Percentiles rank a stretch among this genome's conserved stretches.
Evolutionary conservation across 1,139 yeast species (phyloP).

Genomic region (Yamadazyma songkhlaensis): DNA sequence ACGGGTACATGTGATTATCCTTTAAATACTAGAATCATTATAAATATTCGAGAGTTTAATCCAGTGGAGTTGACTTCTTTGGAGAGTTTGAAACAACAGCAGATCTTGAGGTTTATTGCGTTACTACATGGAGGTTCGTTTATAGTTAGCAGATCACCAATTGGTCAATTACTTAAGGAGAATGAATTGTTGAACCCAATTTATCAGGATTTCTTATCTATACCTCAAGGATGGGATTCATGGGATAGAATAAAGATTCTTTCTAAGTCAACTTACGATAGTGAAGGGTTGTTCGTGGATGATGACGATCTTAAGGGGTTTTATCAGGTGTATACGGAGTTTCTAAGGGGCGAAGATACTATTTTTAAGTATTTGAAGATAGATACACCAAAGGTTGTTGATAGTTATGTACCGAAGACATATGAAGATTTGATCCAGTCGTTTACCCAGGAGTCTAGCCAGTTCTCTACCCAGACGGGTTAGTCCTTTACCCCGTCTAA

Average conservation of each 20-base stretch:
- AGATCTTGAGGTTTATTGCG: slow-evolving; percentile 47
- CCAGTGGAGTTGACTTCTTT: slow-evolving; percentile 14
- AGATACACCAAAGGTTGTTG: background rate
- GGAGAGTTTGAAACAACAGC: slow-evolving; percentile 40
- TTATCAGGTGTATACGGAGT: background rate
- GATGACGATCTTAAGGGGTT: slow-evolving; percentile 3
- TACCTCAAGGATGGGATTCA: slow-evolving; percentile 53
- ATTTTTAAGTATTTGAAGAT: background rate
- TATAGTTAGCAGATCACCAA: slow-evolving; percentile 10
- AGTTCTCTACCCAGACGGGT: too few relatives aligned
- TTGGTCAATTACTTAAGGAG: background rate
- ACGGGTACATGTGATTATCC: slow-evolving; percentile 6
- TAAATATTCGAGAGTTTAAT: background rate
- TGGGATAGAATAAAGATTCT: slow-evolving; percentile 48
- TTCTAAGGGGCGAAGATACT: background rate
- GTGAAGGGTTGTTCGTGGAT: background rate
- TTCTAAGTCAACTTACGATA: slow-evolving; percentile 26
- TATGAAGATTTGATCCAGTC: too few relatives aligned
- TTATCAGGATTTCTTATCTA: slow-evolving; percentile 13
- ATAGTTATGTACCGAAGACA: too few relatives aligned
- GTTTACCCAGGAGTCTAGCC: too few relatives aligned
- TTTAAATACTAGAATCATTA: slow-evolving; percentile 1
- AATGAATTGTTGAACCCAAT: slow-evolving; percentile 2
- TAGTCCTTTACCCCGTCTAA: too few relatives aligned
- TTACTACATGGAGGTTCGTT: slow-evolving; percentile 42